A percentile compares a stretch with the other conserved stretches of the same genome.
These are phyloP conservation scores for Colletotrichum incanum DNA, from an alignment of 2,329 filamentous ascomycete species.

Conservation along the genomic window DNA sequence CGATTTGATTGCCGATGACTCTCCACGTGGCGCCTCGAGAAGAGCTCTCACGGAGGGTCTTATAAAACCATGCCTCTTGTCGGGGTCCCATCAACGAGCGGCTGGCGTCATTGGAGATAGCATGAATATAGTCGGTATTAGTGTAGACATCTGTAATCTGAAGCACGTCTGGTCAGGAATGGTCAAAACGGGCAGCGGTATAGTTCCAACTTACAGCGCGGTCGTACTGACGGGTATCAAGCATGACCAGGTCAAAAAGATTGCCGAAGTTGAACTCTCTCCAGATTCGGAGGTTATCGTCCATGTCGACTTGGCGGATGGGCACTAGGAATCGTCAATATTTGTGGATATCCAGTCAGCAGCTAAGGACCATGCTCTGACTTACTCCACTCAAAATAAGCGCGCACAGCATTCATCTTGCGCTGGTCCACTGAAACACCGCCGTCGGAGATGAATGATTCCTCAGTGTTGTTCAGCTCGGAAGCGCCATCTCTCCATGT, in stretches of 20 bases:
- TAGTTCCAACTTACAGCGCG: constrained; percentile 52
- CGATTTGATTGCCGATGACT: constrained; percentile 79
- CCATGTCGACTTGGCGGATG: constrained; percentile 72
- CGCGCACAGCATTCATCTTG: constrained; percentile 81
- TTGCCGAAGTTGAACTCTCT: constrained; percentile 76
- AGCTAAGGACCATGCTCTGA: no score
- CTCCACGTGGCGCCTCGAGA: constrained; percentile 79
- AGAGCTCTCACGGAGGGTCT: constrained; percentile 69
- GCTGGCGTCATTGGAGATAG: constrained; percentile 76
- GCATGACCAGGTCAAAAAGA: constrained; percentile 77
- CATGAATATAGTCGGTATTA: constrained; percentile 74
- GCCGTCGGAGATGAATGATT: constrained; percentile 73
- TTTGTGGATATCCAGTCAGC: background rate
- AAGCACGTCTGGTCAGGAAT: background rate
- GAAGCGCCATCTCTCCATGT: constrained; percentile 75
- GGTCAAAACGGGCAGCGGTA: accelerated
- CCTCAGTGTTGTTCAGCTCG: constrained; percentile 76
- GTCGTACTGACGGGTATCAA: constrained; percentile 80
- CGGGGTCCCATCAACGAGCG: constrained; percentile 79
- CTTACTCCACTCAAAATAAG: constrained; percentile 76
- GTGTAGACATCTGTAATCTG: constrained; percentile 59
- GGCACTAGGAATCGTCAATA: constrained; percentile 24
- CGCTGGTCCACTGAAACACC: constrained; percentile 79
- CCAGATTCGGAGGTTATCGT: constrained; percentile 80
- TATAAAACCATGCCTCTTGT: constrained; percentile 84